A percentile compares a stretch with the other conserved stretches of the same genome.
Conservation (phyloP, 345 rosid species). For the Eucalyptus camaldulensis region DNA sequence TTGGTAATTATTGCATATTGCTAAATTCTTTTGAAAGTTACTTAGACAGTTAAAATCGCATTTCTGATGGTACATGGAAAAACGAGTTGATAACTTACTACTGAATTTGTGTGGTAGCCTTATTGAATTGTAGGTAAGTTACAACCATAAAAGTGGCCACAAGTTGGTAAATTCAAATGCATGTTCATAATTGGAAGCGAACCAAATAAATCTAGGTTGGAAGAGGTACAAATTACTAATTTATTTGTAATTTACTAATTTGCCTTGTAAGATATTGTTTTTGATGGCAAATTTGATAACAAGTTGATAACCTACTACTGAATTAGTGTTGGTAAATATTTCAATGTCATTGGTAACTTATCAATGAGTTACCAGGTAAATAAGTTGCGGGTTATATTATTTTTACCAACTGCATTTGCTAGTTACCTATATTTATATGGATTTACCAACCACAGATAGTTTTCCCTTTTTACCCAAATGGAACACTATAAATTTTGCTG, state of each 20-base stretch:
- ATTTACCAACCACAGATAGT: neutral
- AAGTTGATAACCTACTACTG: neutral
- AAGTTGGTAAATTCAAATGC: neutral
- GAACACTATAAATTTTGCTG: neutral
- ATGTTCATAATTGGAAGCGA: neutral
- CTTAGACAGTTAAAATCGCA: neutral
- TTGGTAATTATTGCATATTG: neutral
- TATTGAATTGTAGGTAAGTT: neutral
- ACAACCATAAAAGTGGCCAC: neutral
- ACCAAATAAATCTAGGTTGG: neutral
- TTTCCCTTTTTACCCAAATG: neutral
- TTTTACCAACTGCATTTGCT: neutral
- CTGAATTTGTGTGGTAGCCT: neutral
- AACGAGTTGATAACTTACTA: neutral
- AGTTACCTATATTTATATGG: neutral
- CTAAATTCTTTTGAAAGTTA: neutral
- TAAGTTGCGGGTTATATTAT: neutral
- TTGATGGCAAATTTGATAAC: neutral
- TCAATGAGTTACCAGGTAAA: neutral
- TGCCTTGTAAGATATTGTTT: neutral
- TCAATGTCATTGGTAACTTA: neutral
- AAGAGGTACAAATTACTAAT: neutral
- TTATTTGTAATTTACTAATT: neutral
- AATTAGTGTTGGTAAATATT: neutral
- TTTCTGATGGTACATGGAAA: neutral